Evolutionary conservation across 2,329 filamentous ascomycete genomes (phyloP).

Genomic region (Alternaria sp.): DNA sequence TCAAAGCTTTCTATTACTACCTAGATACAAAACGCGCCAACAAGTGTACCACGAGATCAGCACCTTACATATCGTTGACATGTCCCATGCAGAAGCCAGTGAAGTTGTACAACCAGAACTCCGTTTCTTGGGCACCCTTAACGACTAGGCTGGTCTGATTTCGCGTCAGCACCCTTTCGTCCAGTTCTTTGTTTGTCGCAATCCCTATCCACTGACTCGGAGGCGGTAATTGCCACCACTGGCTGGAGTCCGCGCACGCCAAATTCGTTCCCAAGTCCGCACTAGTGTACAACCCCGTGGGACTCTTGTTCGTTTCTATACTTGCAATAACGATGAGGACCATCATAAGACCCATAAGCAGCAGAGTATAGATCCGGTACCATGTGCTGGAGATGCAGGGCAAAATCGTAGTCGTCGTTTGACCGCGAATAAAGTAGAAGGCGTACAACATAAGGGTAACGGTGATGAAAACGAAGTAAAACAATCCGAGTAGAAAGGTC

Average conservation of each 20-base stretch:
- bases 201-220: neutral
- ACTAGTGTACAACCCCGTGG: neutral
- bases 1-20: neutral
- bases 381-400: slow-evolving; percentile 16
- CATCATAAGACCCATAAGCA: slow-evolving; percentile 3
- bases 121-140: neutral
- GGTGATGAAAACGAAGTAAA: neutral
- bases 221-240: neutral
- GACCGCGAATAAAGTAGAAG: slow-evolving; percentile 8
- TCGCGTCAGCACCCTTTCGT: fast-evolving
- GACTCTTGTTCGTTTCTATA: slow-evolving; percentile 9
- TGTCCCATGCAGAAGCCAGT: neutral
- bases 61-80: neutral
- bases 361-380: slow-evolving; percentile 22
- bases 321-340: slow-evolving; percentile 11
- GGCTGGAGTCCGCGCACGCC: neutral
- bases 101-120: neutral
- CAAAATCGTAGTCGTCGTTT: slow-evolving; percentile 17
- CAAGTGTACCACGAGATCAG: neutral
- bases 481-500: neutral
- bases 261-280: too few relatives aligned
- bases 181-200: neutral
- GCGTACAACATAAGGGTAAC: neutral
- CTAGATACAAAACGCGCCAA: neutral
- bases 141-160: neutral